Conservation (phyloP, 257 asterid species). For the Rhazya stricta region DNA sequence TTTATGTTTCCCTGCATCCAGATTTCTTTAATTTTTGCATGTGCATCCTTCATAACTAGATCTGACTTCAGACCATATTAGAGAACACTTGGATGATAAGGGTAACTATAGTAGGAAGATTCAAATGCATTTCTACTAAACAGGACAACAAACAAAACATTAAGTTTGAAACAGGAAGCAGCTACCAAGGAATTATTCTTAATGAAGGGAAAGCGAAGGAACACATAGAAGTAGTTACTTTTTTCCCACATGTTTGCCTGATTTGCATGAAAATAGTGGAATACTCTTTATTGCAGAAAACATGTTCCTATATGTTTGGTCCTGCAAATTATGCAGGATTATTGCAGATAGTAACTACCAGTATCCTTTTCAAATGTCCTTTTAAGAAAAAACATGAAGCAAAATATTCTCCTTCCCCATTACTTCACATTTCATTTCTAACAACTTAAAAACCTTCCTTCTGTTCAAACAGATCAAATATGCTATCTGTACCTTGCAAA, state of each 20-base stretch:
- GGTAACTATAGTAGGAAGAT: background rate
- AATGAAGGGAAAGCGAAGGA: background rate
- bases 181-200: background rate
- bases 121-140: background rate
- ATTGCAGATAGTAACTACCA: background rate
- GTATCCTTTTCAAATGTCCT: background rate
- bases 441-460: background rate
- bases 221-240: too few species aligned
- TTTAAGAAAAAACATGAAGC: background rate
- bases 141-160: background rate
- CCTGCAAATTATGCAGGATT: background rate
- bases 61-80: background rate
- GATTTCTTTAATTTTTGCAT: background rate
- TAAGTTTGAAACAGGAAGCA: background rate
- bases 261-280: background rate
- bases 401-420: background rate
- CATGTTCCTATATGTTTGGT: background rate
- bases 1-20: background rate
- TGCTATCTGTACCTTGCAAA: constrained; percentile 63
- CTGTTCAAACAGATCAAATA: background rate
- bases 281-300: background rate
- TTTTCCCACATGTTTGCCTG: background rate
- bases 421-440: background rate
- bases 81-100: background rate
- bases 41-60: background rate